phyloP scores from a whole-genome alignment of 352 stramenopile genomes.

The Globisporangium mamillatum region DNA sequence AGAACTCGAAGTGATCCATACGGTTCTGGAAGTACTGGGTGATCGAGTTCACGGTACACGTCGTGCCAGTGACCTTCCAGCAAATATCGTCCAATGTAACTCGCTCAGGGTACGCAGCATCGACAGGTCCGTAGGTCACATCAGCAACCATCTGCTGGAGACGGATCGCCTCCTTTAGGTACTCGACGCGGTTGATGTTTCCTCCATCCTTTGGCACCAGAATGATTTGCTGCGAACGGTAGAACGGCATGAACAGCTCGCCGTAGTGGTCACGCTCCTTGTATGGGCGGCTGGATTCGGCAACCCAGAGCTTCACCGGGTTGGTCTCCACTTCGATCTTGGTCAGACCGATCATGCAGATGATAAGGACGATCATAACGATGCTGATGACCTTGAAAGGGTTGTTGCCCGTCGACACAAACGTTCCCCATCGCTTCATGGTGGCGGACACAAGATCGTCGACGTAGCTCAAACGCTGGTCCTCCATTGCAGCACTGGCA shows the following conservation, averaged over 20 bases:
- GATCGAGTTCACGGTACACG: conserved; percentile 58
- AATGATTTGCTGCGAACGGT: conserved; percentile 67
- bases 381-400: conserved; percentile 40
- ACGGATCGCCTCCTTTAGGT: conserved; percentile 51
- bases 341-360: conserved; percentile 36
- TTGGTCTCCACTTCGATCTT: conserved; percentile 56
- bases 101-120: conserved; percentile 17
- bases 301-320: conserved; percentile 66
- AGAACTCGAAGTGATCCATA: conserved; percentile 55
- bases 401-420: conserved; percentile 35
- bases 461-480: conserved; percentile 32
- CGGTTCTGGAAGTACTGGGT: conserved; percentile 70
- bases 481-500: conserved; percentile 19
- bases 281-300: conserved; percentile 51
- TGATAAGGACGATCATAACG: conserved; percentile 31
- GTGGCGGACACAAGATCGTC: conserved; percentile 44
- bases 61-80: conserved; percentile 61
- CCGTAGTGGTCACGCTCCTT: conserved; percentile 59
- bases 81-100: conserved; percentile 54
- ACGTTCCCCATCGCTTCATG: conserved; percentile 39
- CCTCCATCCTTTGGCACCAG: conserved; percentile 63
- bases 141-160: conserved; percentile 43
- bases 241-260: conserved; percentile 69
- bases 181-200: conserved; percentile 42
- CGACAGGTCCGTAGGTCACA: conserved; percentile 32